Evolutionary conservation across 192 early-diverging fungal genomes (phyloP).

Genomic region (Lunasporangiospora selenospora): DNA sequence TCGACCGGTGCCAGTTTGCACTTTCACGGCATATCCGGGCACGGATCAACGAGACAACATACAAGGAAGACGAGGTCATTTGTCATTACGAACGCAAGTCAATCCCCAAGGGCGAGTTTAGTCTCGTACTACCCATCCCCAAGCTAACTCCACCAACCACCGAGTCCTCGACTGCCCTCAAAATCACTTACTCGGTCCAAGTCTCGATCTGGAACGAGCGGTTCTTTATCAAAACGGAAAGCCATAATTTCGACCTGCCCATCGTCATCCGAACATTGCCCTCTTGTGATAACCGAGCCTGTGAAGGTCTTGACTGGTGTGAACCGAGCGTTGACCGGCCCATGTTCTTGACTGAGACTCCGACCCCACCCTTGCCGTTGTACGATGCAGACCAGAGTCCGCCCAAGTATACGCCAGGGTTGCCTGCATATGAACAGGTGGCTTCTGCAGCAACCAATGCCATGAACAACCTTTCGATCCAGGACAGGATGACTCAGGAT

Average conservation of each 20-base stretch:
- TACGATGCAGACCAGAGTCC: conserved; percentile 38
- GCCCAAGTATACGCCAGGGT: conserved; percentile 17
- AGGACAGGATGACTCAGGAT: background rate
- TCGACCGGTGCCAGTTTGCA: conserved; percentile 43
- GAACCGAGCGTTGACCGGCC: conserved; percentile 44
- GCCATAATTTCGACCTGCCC: conserved; percentile 42
- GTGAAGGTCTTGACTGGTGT: conserved; percentile 46
- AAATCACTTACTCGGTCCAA: conserved; percentile 46
- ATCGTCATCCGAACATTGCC: conserved; percentile 42
- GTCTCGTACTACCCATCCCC: conserved; percentile 33
- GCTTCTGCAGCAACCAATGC: background rate
- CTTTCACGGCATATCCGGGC: conserved; percentile 42
- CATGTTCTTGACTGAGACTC: conserved; percentile 39
- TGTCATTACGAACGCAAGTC: conserved; percentile 47
- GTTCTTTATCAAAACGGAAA: conserved; percentile 47
- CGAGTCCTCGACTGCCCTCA: conserved; percentile 39
- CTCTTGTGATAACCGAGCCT: conserved; percentile 40
- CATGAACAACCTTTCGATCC: background rate
- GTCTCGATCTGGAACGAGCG: conserved; percentile 49
- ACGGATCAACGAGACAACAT: conserved; percentile 41
- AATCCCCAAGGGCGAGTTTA: conserved; percentile 41
- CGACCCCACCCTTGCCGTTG: conserved; percentile 35
- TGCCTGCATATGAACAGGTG: conserved; percentile 30
- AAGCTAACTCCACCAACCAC: conserved; percentile 40
- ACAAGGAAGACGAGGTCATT: conserved; percentile 44